These are phyloP conservation scores for Umbilicus rupestris DNA, from an alignment of 164 flowering plant genomes.

Conservation along the genomic window DNA sequence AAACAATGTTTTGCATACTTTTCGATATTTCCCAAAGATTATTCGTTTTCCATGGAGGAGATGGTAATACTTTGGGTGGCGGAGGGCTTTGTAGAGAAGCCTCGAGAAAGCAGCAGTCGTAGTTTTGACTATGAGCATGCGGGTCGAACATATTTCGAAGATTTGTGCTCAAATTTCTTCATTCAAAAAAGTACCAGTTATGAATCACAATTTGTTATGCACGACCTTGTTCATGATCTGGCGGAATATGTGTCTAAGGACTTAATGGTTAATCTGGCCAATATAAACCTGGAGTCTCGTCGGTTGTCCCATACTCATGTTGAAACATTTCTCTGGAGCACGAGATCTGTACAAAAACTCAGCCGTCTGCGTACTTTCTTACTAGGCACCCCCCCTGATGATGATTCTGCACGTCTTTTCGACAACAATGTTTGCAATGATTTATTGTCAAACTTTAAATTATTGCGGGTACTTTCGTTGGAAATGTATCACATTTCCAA, in stretches of 20 bases:
- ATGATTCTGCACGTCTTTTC: neutral
- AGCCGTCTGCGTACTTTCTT: conserved; percentile 22
- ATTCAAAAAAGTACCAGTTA: conserved; percentile 11
- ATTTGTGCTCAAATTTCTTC: conserved; percentile 23
- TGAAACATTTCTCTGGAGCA: conserved; percentile 12
- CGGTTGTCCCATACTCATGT: conserved; percentile 15
- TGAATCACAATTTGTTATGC: no score
- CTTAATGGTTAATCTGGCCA: neutral
- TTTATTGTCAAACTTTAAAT: conserved; percentile 12
- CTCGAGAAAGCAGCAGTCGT: neutral
- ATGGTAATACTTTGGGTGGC: conserved; percentile 23
- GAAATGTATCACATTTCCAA: neutral
- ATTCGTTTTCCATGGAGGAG: conserved; percentile 8
- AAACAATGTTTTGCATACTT: conserved; percentile 26
- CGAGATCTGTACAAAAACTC: conserved; percentile 9
- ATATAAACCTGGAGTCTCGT: conserved; percentile 5
- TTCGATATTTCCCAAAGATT: conserved; percentile 17
- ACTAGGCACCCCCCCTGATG: neutral
- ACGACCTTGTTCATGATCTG: neutral
- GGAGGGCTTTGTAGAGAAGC: conserved; percentile 14
- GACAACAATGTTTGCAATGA: conserved; percentile 2
- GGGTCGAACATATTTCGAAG: conserved; percentile 17
- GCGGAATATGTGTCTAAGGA: neutral
- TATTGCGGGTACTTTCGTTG: conserved; percentile 19
- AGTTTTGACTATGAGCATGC: conserved; percentile 20